Percentiles rank a stretch among this genome's conserved stretches.
Evolutionary conservation across 2,329 filamentous ascomycete genomes (phyloP).

Genomic region (Talaromyces sp.): DNA sequence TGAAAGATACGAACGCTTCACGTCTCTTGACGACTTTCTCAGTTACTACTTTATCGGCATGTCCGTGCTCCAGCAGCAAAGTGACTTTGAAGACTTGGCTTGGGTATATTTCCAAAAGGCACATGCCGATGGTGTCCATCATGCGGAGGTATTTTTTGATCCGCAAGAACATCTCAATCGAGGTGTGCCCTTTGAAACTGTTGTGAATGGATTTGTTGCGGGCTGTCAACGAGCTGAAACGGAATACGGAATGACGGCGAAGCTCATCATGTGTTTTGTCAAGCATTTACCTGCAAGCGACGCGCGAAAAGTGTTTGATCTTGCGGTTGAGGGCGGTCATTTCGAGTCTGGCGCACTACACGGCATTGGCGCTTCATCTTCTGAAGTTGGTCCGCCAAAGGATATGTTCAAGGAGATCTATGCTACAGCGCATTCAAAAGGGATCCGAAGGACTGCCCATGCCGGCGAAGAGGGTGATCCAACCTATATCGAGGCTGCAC

Average conservation of each 20-base stretch:
- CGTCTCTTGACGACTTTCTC: conserved; percentile 72
- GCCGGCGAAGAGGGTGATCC: conserved; percentile 72
- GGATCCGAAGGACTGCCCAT: conserved; percentile 66
- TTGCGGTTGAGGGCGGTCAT: conserved; percentile 39
- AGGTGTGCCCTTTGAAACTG: conserved; percentile 60
- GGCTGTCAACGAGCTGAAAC: conserved; percentile 59
- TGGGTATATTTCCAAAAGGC: conserved; percentile 68
- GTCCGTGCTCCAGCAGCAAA: conserved; percentile 60
- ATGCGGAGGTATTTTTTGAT: conserved; percentile 79
- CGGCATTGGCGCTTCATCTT: conserved; percentile 67
- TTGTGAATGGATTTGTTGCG: conserved; percentile 61
- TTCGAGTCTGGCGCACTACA: conserved; percentile 53
- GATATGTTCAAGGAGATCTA: conserved; percentile 62
- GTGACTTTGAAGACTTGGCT: conserved; percentile 71
- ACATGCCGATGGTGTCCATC: conserved; percentile 61
- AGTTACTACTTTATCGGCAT: conserved; percentile 76
- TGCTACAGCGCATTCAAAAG: conserved; percentile 49
- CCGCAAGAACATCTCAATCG: conserved; percentile 69
- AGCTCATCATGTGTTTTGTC: conserved; percentile 69
- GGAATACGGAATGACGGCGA: conserved; percentile 63
- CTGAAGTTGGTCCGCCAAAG: conserved; percentile 54
- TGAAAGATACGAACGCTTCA: conserved; percentile 64
- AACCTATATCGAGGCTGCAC: conserved; percentile 61
- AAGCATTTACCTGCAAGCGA: conserved; percentile 63
- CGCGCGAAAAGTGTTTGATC: conserved; percentile 44